phyloP scores from a whole-genome alignment of 2,329 filamentous ascomycete species.

The Leptographium procerum region DNA sequence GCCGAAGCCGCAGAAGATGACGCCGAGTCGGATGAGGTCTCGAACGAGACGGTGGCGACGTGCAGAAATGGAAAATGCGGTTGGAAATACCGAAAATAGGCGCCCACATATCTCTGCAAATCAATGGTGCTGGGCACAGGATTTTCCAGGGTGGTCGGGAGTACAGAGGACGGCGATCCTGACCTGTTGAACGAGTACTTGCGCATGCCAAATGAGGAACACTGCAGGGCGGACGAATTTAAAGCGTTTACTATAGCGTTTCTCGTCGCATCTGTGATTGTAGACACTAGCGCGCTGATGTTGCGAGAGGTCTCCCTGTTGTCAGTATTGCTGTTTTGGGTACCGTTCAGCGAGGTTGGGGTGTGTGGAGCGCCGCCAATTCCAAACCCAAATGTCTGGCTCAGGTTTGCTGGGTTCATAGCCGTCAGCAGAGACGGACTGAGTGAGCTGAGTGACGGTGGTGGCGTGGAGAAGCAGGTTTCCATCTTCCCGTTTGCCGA shows the following conservation, averaged over 20 bases:
- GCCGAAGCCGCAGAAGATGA: constrained; percentile 28
- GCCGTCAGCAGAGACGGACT: constrained; percentile 62
- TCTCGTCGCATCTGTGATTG: constrained; percentile 54
- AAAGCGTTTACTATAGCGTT: constrained; percentile 49
- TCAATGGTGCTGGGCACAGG: constrained; percentile 69
- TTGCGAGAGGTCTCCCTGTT: constrained; percentile 27
- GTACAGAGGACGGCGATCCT: constrained; percentile 42
- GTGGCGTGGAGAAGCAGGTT: constrained; percentile 68
- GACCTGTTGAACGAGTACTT: constrained; percentile 53
- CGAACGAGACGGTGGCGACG: constrained; percentile 82
- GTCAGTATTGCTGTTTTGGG: constrained; percentile 17
- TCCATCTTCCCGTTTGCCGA: constrained; percentile 36
- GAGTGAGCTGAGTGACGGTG: constrained; percentile 60
- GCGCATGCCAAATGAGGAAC: constrained; percentile 43
- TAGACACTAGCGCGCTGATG: constrained; percentile 43
- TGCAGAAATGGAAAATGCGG: constrained; percentile 93
- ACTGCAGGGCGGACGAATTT: constrained; percentile 32
- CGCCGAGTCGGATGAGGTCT: constrained; percentile 35
- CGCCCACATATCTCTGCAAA: constrained; percentile 78
- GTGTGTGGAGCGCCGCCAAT: constrained; percentile 53
- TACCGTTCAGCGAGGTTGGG: constrained; percentile 59
- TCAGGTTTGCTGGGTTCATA: constrained; percentile 48
- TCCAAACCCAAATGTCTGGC: constrained; percentile 51
- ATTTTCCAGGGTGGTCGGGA: constrained; percentile 36
- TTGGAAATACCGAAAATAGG: constrained; percentile 87